Evolutionary conservation across 768 basidiomycete species (phyloP).

Genomic region (Leccinum pellstonianum): DNA sequence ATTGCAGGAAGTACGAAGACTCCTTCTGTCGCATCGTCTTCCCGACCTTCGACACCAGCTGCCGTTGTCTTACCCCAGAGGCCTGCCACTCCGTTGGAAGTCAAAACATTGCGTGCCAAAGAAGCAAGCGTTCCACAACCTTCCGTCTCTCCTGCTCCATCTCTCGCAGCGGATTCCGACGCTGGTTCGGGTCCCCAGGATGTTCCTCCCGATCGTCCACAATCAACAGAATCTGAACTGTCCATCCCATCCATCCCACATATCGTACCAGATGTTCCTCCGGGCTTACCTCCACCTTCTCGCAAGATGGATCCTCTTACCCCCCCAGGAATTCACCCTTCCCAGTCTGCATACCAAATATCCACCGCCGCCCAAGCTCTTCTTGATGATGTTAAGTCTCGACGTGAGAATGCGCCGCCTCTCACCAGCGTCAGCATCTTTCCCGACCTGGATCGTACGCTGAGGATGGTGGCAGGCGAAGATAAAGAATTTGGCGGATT

Average conservation of each 20-base stretch:
- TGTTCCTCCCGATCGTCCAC: slow-evolving; percentile 39
- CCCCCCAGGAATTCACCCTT: slow-evolving; percentile 41
- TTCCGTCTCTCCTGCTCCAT: slow-evolving; percentile 44
- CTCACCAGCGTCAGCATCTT: slow-evolving; percentile 59
- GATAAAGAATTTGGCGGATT: slow-evolving; percentile 67
- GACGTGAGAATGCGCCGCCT: slow-evolving; percentile 58
- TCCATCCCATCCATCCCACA: slow-evolving; percentile 45
- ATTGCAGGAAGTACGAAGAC: slow-evolving; percentile 38
- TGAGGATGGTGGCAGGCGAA: slow-evolving; percentile 65
- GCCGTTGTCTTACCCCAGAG: slow-evolving; percentile 36
- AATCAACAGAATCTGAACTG: slow-evolving; percentile 38
- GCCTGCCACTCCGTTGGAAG: slow-evolving; percentile 45
- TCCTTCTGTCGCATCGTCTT: slow-evolving; percentile 48
- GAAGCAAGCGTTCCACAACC: slow-evolving; percentile 40
- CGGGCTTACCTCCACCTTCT: slow-evolving; percentile 42
- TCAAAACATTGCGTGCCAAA: slow-evolving; percentile 40
- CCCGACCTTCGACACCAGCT: slow-evolving; percentile 60
- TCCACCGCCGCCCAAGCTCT: slow-evolving; percentile 82
- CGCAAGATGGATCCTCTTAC: slow-evolving; percentile 53
- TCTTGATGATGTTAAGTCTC: slow-evolving; percentile 76
- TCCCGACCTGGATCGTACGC: slow-evolving; percentile 85
- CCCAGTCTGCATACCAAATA: slow-evolving; percentile 71
- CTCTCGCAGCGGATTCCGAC: slow-evolving; percentile 52
- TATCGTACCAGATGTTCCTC: slow-evolving; percentile 51
- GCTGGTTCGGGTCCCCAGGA: slow-evolving; percentile 45